A percentile compares a stretch with the other conserved stretches of the same genome.
Conservation (phyloP, 176 grass and related monocot genomes). For the Paspalum vaginatum region DNA sequence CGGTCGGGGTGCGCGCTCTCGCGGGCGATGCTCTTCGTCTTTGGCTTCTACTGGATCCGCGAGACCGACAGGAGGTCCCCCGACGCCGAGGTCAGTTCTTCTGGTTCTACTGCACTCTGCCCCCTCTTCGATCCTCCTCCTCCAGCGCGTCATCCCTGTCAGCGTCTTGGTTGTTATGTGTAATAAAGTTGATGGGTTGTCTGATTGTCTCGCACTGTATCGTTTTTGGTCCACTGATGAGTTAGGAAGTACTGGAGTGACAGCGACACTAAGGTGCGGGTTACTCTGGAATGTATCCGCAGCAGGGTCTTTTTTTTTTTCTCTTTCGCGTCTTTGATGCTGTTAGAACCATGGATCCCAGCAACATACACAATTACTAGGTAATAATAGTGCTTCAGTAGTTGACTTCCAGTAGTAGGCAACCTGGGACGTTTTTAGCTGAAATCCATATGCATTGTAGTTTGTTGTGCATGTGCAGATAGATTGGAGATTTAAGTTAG, state of each 20-base stretch:
- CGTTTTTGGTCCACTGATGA: background rate
- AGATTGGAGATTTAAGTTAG: background rate
- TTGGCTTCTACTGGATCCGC: constrained; percentile 91
- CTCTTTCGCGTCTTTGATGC: background rate
- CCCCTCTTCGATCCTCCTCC: background rate
- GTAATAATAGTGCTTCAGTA: background rate
- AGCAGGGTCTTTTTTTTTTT: background rate
- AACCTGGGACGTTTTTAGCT: background rate
- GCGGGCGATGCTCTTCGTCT: constrained; percentile 80
- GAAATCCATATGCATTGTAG: background rate
- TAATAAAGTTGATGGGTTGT: background rate
- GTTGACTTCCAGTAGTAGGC: background rate
- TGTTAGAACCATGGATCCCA: background rate
- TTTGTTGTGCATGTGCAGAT: background rate
- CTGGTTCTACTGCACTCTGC: background rate
- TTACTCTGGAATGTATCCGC: background rate
- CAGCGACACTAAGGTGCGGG: background rate
- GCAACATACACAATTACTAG: background rate
- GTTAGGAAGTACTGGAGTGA: background rate
- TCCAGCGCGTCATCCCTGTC: background rate
- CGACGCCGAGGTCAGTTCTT: constrained; percentile 42
- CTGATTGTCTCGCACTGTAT: background rate
- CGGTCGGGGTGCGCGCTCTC: constrained; percentile 56
- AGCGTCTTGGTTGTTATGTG: background rate
- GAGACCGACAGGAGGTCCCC: constrained; percentile 38